phyloP scores from a whole-genome alignment of 169 alveolate species.

The Nephromyces sp. region DNA sequence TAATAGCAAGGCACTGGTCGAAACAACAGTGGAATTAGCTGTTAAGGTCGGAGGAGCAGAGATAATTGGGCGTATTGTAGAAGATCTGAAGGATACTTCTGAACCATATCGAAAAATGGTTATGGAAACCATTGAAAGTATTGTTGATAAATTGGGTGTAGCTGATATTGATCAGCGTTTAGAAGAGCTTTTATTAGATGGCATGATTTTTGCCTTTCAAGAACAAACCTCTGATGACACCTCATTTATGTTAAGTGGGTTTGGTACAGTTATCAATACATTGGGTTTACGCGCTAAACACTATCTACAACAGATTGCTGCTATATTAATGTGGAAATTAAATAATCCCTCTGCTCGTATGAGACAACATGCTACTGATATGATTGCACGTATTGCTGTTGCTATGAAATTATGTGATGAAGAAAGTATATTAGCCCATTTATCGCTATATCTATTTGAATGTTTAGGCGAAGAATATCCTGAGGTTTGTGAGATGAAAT shows the following conservation, averaged over 20 bases:
- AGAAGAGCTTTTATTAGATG: conserved; percentile 94
- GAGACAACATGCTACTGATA: conserved; percentile 98
- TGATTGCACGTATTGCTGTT: conserved; percentile 87
- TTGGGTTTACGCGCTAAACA: conserved; percentile 92
- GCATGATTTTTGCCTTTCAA: conserved; percentile 93
- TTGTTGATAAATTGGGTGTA: conserved; percentile 80
- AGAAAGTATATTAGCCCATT: conserved; percentile 90
- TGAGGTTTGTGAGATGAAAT: no score
- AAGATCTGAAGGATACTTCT: conserved; percentile 80
- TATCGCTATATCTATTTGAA: conserved; percentile 92
- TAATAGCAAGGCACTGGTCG: conserved; percentile 86
- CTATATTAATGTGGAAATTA: conserved; percentile 89
- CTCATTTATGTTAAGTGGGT: conserved; percentile 84
- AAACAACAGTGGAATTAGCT: conserved; percentile 95
- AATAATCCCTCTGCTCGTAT: conserved; percentile 88
- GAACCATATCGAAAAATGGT: conserved; percentile 90
- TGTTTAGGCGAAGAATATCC: conserved; percentile 99
- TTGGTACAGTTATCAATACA: conserved; percentile 91
- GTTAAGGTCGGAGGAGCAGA: conserved; percentile 89
- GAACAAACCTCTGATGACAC: conserved; percentile 92
- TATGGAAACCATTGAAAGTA: conserved; percentile 91
- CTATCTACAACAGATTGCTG: conserved; percentile 92
- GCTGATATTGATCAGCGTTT: conserved; percentile 88
- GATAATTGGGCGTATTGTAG: conserved; percentile 73
- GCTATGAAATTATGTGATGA: conserved; percentile 95